phyloP scores from a whole-genome alignment of 495 filamentous ascomycete genomes.

The Aspergillus panamensis region DNA sequence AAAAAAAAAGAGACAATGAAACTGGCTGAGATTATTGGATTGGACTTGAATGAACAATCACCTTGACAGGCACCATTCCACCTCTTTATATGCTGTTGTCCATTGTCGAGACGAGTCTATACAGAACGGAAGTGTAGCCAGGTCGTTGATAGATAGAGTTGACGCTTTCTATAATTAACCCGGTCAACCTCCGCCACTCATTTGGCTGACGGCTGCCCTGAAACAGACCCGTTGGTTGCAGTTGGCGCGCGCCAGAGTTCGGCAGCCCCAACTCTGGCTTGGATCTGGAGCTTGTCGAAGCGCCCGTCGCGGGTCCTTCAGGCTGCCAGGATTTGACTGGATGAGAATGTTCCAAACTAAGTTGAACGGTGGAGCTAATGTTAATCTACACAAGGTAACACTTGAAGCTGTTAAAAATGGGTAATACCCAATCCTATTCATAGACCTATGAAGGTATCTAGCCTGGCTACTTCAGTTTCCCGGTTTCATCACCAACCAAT shows the following conservation, averaged over 20 bases:
- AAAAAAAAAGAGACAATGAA: constrained; percentile 20
- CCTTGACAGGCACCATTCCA: neutral
- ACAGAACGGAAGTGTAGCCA: no score
- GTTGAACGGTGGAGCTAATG: neutral
- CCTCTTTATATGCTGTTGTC: neutral
- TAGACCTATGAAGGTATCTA: constrained; percentile 2
- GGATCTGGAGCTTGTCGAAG: constrained; percentile 11
- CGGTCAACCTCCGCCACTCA: neutral
- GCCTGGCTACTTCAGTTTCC: neutral
- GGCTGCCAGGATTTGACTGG: neutral
- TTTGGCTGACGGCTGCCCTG: neutral
- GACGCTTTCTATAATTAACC: neutral
- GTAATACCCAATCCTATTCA: constrained; percentile 5
- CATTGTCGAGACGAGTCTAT: no score
- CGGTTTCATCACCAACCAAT: constrained; percentile 16
- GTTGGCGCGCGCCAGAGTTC: constrained; percentile 14
- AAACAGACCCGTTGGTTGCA: constrained; percentile 10
- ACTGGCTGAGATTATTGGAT: neutral
- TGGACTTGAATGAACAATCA: neutral
- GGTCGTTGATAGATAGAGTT: no score
- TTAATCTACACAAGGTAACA: constrained; percentile 3
- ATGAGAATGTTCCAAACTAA: constrained; percentile 1
- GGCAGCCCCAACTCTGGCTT: neutral
- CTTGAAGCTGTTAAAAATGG: no score
- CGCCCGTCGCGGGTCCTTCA: constrained; percentile 12